Conservation (phyloP, 495 filamentous ascomycete genomes). For the Lasiosphaeriaceae sp. region DNA sequence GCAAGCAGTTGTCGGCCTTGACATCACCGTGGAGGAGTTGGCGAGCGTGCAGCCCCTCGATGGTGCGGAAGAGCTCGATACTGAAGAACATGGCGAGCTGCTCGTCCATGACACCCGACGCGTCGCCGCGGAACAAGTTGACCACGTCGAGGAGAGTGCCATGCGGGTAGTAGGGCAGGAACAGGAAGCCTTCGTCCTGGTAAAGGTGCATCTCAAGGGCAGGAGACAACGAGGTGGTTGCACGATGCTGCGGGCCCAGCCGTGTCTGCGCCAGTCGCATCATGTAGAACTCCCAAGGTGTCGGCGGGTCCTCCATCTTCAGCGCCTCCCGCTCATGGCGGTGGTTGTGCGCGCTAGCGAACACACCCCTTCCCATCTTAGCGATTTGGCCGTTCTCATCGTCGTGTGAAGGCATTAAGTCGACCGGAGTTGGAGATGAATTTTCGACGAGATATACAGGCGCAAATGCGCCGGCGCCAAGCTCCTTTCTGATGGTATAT, state of each 20-base stretch:
- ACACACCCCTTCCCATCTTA: conserved; percentile 47
- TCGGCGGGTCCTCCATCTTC: conserved; percentile 85
- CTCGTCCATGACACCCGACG: conserved; percentile 76
- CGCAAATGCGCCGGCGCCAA: conserved; percentile 90
- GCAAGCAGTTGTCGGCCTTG: conserved; percentile 90
- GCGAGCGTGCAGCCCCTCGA: conserved; percentile 79
- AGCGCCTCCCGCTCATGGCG: conserved; percentile 71
- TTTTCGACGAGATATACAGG: conserved; percentile 90
- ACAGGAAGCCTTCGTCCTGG: conserved; percentile 73
- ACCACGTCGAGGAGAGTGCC: conserved; percentile 91
- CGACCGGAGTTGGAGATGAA: conserved; percentile 38
- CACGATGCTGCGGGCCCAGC: conserved; percentile 61
- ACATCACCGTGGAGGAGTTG: conserved; percentile 88
- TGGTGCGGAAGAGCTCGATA: conserved; percentile 83
- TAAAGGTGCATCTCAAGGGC: conserved; percentile 88
- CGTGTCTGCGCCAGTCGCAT: conserved; percentile 76
- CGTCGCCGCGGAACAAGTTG: conserved; percentile 74
- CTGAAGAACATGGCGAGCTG: conserved; percentile 89
- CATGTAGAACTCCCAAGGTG: conserved; percentile 95
- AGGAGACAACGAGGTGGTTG: conserved; percentile 68
- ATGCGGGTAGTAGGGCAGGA: conserved; percentile 84
- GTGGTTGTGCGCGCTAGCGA: conserved; percentile 37
- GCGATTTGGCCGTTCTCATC: conserved; percentile 45
- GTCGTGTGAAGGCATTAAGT: conserved; percentile 12
- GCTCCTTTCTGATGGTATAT: conserved; percentile 80